Percentiles rank a stretch among this genome's conserved stretches.
phyloP scores from a whole-genome alignment of 352 stramenopile genomes.

The Pythium chondricola region DNA sequence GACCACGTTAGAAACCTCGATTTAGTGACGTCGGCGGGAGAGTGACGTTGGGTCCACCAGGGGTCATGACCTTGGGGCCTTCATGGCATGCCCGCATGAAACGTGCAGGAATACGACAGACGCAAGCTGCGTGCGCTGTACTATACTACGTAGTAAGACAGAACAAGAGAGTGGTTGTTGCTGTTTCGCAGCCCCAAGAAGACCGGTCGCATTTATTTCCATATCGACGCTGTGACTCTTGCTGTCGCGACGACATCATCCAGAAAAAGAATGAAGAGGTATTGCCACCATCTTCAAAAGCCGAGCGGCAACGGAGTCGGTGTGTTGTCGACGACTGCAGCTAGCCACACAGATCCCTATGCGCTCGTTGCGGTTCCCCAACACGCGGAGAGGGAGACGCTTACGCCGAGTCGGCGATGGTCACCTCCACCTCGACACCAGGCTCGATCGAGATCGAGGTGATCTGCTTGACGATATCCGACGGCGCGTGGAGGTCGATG shows the following conservation, averaged over 20 bases:
- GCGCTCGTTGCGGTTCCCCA: no score
- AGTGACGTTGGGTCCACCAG: constrained; percentile 1
- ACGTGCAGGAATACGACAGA: background rate
- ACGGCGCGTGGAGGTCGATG: constrained; percentile 97
- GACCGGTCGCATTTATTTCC: constrained; percentile 6
- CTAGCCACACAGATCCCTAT: no score
- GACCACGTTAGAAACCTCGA: constrained; percentile 4
- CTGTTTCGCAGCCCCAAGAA: constrained; percentile 4
- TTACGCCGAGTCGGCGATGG: constrained; percentile 92
- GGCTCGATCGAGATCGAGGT: constrained; percentile 99
- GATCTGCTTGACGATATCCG: constrained; percentile 99
- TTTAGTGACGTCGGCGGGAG: no score
- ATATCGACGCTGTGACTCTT: background rate
- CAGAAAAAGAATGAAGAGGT: background rate
- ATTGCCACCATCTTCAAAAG: no score
- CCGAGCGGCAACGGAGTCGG: no score
- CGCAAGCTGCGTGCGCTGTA: background rate
- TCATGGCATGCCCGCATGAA: no score
- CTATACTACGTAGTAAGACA: background rate
- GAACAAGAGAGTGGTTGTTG: background rate
- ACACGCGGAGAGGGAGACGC: constrained; percentile 2
- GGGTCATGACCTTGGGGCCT: background rate
- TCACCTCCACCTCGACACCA: constrained; percentile 98
- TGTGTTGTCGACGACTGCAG: no score
- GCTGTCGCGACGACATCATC: background rate